Base-by-base conservation (phyloP, 2,329 filamentous ascomycete genomes). In the Colletotrichum coccodes region DNA sequence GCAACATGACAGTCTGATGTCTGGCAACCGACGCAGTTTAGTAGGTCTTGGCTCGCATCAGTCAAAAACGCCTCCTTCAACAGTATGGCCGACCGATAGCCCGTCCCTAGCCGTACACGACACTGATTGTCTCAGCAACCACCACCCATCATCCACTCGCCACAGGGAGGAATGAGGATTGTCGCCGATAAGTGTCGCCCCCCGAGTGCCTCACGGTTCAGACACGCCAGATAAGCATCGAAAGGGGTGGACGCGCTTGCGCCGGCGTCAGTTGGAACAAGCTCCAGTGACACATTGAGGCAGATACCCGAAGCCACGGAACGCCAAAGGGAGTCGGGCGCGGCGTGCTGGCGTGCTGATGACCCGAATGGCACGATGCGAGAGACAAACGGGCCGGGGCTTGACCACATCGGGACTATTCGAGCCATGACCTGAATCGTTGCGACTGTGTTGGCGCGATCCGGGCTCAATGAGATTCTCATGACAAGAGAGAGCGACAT, bases 221-320 rank as follows among this genome's bases (percentile, higher is more conserved):
- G 30, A 34, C 49, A 62, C 32, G 56, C 23, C 40, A 49, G 58
- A 62, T 54, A 64, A 56, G 40, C 36, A 50, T 23, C 23, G 44
- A 36, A 47, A 50, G 42, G 52, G 30, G 32, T 9, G 23, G 30
- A 6, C 49, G 46, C n/a, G 47, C 42, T 32, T 23, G 26, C 18
- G 18, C 49, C 40, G 47, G 32, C 26, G 30, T 65, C 63, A n/a
- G 38, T 42, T 57, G 53, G 38, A 40, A 30, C 28, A 54, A 34
- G 60, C 38, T 53, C 28, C n/a, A 65, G 54, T 56, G 61, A 68
- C 65, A 65, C n/a, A 65, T 65, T 50, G 49, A 65, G 65, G 49
- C 61, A 68, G 61, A 65, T 60, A 60, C 49, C 65, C 65, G 65
- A 65, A 65, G 65, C 65, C 61, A 68, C 47, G 32, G 34, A 49